Conservation (phyloP, 192 early-diverging fungal genomes). For the Rhizoclosmatium globosum region DNA sequence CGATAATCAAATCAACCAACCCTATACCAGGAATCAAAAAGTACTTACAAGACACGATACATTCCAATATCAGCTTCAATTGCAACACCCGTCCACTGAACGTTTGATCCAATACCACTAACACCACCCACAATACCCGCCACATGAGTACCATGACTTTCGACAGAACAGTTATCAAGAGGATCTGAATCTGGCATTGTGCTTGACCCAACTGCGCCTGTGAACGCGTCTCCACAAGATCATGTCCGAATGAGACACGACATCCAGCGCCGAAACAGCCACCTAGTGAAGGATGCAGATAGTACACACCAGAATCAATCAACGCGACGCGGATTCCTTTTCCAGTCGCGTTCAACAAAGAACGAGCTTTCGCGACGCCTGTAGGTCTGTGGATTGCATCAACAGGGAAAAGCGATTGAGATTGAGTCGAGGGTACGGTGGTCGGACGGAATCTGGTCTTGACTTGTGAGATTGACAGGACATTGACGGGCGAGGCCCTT, state of each 20-base stretch:
- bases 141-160: conserved; percentile 58
- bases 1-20: background rate
- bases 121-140: conserved; percentile 56
- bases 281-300: conserved; percentile 60
- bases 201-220: background rate
- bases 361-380: conserved; percentile 43
- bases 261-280: conserved; percentile 48
- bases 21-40: background rate
- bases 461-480: too few species aligned
- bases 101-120: conserved; percentile 14
- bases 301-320: conserved; percentile 63
- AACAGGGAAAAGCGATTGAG: background rate
- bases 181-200: conserved; percentile 53
- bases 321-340: conserved; percentile 59
- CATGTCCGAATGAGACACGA: conserved; percentile 46
- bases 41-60: conserved; percentile 68
- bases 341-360: conserved; percentile 43
- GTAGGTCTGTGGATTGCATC: background rate
- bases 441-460: too few species aligned
- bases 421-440: too few species aligned
- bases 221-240: conserved; percentile 55
- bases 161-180: conserved; percentile 50
- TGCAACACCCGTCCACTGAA: conserved; percentile 72
- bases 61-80: conserved; percentile 80
- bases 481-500: too few species aligned